A percentile compares a stretch with the other conserved stretches of the same genome.
Conservation (phyloP, 2,329 filamentous ascomycete genomes). For the Nannizziopsis arthrosporioides region DNA sequence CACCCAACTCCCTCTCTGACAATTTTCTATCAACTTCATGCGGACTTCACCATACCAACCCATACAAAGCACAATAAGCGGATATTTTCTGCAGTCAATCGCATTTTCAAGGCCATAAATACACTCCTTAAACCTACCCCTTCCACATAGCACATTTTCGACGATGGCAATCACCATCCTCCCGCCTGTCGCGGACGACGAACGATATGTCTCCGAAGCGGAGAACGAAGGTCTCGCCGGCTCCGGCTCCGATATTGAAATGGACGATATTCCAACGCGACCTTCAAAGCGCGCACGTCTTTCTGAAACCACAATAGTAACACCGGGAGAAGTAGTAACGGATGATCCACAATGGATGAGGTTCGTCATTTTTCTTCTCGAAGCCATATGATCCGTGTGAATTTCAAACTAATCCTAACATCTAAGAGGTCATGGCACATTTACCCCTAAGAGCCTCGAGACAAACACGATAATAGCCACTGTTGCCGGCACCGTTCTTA, state of each 20-base stretch:
- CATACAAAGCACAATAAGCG: no score
- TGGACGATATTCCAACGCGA: constrained; percentile 30
- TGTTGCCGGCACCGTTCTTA: constrained; percentile 77
- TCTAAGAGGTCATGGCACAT: constrained; percentile 83
- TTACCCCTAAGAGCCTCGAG: constrained; percentile 45
- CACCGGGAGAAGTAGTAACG: constrained; percentile 74
- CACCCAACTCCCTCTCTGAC: no score
- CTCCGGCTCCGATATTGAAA: constrained; percentile 37
- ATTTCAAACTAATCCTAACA: background rate
- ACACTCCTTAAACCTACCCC: background rate
- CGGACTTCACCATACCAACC: no score
- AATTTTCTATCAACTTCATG: no score
- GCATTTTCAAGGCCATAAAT: no score
- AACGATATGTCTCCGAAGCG: constrained; percentile 18
- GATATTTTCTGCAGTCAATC: no score
- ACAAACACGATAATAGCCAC: constrained; percentile 68
- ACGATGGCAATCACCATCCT: constrained; percentile 46
- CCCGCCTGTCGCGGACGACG: constrained; percentile 31
- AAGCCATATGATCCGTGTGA: background rate
- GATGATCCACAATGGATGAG: constrained; percentile 89
- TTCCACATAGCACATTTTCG: background rate
- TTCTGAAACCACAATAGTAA: constrained; percentile 49
- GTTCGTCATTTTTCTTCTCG: constrained; percentile 26
- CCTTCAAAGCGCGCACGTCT: constrained; percentile 26
- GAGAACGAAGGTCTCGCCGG: constrained; percentile 28